phyloP scores from a whole-genome alignment of 805 yeast species.

The Starmerella stigmatis region DNA sequence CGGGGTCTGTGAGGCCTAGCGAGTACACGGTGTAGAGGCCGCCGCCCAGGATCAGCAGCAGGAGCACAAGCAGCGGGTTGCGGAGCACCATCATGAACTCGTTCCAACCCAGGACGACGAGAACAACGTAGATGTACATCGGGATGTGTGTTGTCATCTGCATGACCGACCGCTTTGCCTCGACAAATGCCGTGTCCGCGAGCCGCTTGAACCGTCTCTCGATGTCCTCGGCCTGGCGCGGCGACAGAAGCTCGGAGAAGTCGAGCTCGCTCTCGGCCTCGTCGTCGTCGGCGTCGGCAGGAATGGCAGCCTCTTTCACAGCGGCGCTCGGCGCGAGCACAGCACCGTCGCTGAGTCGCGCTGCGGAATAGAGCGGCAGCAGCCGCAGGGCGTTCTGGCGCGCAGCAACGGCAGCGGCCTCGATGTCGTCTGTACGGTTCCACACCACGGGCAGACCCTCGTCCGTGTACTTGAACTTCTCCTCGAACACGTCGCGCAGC shows the following conservation, averaged over 20 bases:
- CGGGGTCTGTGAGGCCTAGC: constrained; percentile 68
- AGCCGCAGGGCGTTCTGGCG: constrained; percentile 45
- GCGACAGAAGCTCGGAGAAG: constrained; percentile 41
- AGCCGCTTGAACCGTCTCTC: constrained; percentile 55
- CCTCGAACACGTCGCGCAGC: constrained; percentile 73
- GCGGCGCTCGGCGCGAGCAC: constrained; percentile 36
- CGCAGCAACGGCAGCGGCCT: constrained; percentile 50
- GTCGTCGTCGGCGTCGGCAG: constrained; percentile 28
- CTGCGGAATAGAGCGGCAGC: constrained; percentile 50
- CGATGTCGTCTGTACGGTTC: constrained; percentile 64
- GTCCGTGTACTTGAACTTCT: constrained; percentile 68
- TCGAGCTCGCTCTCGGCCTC: constrained; percentile 35
- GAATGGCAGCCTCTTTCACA: constrained; percentile 41
- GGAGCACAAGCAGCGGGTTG: constrained; percentile 65
- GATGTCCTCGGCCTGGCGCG: constrained; percentile 48
- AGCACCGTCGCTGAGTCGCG: constrained; percentile 36
- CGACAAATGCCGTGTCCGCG: constrained; percentile 69
- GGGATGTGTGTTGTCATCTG: constrained; percentile 75
- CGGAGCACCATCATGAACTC: constrained; percentile 81
- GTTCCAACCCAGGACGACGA: constrained; percentile 84
- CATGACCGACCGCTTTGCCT: constrained; percentile 78
- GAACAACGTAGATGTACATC: constrained; percentile 60
- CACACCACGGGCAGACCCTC: constrained; percentile 75
- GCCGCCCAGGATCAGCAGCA: constrained; percentile 48
- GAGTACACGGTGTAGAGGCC: constrained; percentile 57